A percentile compares a stretch with the other conserved stretches of the same genome.
phyloP scores from a whole-genome alignment of 2,329 filamentous ascomycete genomes.

The Epichloe aotearoae region DNA sequence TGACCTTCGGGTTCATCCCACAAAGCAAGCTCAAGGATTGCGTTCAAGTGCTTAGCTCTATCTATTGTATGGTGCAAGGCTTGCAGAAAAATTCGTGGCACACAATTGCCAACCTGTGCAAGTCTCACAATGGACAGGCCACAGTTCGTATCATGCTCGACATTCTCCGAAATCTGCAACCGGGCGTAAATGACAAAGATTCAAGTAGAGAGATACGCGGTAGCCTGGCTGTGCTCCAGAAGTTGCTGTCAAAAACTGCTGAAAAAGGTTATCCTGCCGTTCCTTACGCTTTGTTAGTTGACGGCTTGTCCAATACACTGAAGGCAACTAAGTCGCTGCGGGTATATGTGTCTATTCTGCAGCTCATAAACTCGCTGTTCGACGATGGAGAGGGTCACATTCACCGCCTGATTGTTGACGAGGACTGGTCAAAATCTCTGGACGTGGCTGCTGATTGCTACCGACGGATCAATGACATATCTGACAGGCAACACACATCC shows the following conservation, averaged over 20 bases:
- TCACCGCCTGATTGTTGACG: conserved; percentile 45
- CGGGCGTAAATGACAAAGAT: conserved; percentile 35
- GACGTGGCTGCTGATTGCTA: conserved; percentile 45
- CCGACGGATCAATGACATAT: conserved; percentile 15
- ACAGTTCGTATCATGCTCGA: conserved; percentile 53
- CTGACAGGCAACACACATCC: conserved; percentile 11
- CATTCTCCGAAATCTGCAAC: conserved; percentile 38
- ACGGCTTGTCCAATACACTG: conserved; percentile 40
- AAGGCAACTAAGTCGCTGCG: conserved; percentile 30
- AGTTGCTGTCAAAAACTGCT: conserved; percentile 45
- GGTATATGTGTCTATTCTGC: conserved; percentile 33
- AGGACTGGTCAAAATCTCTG: conserved; percentile 52
- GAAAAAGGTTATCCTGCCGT: conserved; percentile 47
- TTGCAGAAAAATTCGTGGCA: conserved; percentile 56
- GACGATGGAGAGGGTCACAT: conserved; percentile 37
- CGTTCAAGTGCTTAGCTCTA: conserved; percentile 58
- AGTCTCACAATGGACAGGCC: conserved; percentile 59
- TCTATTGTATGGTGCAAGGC: conserved; percentile 50
- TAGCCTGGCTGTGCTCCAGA: conserved; percentile 48
- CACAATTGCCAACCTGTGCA: conserved; percentile 56
- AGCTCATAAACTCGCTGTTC: conserved; percentile 43
- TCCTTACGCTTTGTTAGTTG: conserved; percentile 44
- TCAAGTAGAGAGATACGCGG: conserved; percentile 45
- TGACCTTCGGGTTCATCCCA: conserved; percentile 60
- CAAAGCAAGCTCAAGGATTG: conserved; percentile 47